Evolutionary conservation across 2,329 filamentous ascomycete species (phyloP).

Genomic region (Shiraia sp.): DNA sequence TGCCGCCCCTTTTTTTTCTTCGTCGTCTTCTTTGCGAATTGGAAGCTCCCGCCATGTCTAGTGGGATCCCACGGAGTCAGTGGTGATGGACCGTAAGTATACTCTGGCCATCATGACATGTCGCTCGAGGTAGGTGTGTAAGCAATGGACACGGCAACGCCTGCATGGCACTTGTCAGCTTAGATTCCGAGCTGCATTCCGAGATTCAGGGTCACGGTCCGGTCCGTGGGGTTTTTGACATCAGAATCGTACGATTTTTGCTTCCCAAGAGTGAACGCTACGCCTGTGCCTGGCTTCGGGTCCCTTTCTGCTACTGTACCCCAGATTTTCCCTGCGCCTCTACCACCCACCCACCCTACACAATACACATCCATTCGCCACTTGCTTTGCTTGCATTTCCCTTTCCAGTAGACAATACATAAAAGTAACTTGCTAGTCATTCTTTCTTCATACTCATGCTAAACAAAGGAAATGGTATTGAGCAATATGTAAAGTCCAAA

Average conservation of each 20-base stretch:
- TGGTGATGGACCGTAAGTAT: not conserved
- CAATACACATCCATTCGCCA: no score
- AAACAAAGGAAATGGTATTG: conserved; percentile 37
- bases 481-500: conserved; percentile 26
- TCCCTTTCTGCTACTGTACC: no score
- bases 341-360: no score
- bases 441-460: conserved; percentile 1
- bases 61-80: not conserved
- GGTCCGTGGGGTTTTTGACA: conserved; percentile 25
- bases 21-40: no score
- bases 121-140: not conserved
- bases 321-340: conserved; percentile 18
- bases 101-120: not conserved
- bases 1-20: no score
- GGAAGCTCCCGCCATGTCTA: no score
- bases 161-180: no score
- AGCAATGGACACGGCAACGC: not conserved
- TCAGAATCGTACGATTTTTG: conserved; percentile 38
- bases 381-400: no score
- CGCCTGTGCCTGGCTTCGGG: conserved; percentile 11
- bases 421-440: not conserved
- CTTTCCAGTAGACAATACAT: not conserved
- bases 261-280: conserved; percentile 8
- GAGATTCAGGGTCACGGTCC: conserved; percentile 24
- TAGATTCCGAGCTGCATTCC: conserved; percentile 19